Base-by-base conservation (phyloP, 257 asterid species). In the Capsicum pubescens region DNA sequence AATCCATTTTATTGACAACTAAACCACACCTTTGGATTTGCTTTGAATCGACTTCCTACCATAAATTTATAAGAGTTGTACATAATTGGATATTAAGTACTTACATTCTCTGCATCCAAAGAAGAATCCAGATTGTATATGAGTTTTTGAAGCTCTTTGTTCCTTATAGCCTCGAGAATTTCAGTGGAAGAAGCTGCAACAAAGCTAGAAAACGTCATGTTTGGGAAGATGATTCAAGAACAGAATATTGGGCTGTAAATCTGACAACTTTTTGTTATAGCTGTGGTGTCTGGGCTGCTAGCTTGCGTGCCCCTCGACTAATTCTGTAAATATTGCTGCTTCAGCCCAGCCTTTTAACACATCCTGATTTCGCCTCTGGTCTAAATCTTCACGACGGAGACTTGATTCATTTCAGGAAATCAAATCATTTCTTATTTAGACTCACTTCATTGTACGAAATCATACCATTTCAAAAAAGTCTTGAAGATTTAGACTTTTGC, bases 111-210 rank as follows among this genome's bases (percentile, higher is more conserved):
- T 8, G 94, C 91, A 79, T 93, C 87, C 54, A 87, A 83, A n/a
- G 97, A 91, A 82, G 85, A 84, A 82, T 90, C 93, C 52, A 94
- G 81, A 70, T 72, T 52, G 82, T 39, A 57, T 87, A 94, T 84
- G 17, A 92, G 89, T 81, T 87, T 93, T 86, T 86, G 95, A 76
- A 94, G 93, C 85, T 87, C 89, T 86, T 91, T 89, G 60, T 88
- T 89, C 90, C 90, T 89, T 55, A 92, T 3, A 16, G 90, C 86
- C 79, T 91, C 92, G 17, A 91, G 88, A 32, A 94, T 94, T 87
- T 94, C 95, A 76, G 83, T 78, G 17, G 94, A 93, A 19, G 93
- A 84, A 80, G 97, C 98, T 94, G 91, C 90, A 84, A 26, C 13
- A n/a, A 81, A 76, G 64, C 81, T 77, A 77, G 44, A 54, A 50